Base-by-base conservation (phyloP, 805 yeast species). In the Zygoascus bituminiphila region DNA sequence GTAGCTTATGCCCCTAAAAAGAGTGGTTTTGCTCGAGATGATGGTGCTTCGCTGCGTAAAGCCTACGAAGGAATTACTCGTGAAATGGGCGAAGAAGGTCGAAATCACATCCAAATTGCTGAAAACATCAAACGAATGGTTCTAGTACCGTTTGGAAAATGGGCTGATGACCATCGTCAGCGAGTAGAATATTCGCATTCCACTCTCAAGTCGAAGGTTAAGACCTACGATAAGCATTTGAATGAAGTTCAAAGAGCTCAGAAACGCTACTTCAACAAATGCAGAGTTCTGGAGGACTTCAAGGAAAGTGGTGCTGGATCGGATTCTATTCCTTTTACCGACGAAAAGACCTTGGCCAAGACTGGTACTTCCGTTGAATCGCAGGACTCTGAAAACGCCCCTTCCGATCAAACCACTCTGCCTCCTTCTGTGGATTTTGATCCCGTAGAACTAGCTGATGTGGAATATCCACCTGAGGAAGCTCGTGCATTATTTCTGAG, bases 131-230 rank as follows among this genome's bases (percentile, higher is more conserved):
- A 76, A 48, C 57, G 67, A 1, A 67, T 77, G 62, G 91, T 87
- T 0, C 60, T 84, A 45, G 73, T 72, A 21, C 95, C 95, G 1
- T 87, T 87, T 58, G 63, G 77, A 9, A 74, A 75, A 56, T 88
- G 94, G 94, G 74, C 88, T 38, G 70, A 68, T 15, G 88, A 82
- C 46, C 95, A 87, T 64, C 75, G 74, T 46, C 77, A 76, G 55
- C 68, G 94, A 42, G 74, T 87, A 1, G 78, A 75, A 36, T 77
- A 75, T 57, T 78, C 85, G 15, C 82, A 80, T 47, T 69, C 73
- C 49, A 69, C 73, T 4, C 65, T 86, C 37, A 64, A 67, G 44
- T 71, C 67, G 19, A 79, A 77, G 54, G 71, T 77, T 41, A 75
- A 74, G 55, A 69, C 65, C 43, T 84, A 77, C 62, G 76, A 77